Evolutionary conservation across 345 rosid genomes (phyloP), one percentile per base, ranked within the genome.

Genomic region (Reutealis trisperma): DNA sequence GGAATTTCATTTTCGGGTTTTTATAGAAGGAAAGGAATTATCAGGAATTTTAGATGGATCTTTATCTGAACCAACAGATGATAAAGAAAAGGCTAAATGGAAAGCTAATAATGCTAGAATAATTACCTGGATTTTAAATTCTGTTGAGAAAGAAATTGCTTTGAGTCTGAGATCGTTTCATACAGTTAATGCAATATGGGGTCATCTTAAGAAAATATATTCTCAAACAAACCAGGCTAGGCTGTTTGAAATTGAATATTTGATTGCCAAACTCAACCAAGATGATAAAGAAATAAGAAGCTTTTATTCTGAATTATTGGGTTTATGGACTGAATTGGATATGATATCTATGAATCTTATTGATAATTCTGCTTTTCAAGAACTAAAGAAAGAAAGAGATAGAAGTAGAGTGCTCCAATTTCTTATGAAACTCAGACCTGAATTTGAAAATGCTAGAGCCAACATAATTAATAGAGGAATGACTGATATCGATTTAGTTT

Each of bases 361-460:
- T 1, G 13, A 49, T 0, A 16, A 30, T 30, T 30, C n/a, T 12
- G 9, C 42, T 0, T 4, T 12, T 63, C 30, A 27, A 27, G 66
- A 62, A 2, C 14, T 62, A 27, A 62, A 62, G 66, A 62, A 62
- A 24, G 57, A 51, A 25, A 68, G 5, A 69, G 47, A 70, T 21
- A 71, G 12, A 1, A 34, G 49, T 7, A 32, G 14, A 32, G 51
- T 51, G 0, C 61, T 70, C 6, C 73, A 70, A 51, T 30, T 67
- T 70, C 24, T 27, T 14, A 49, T 49, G n/a, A 52, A 70, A 52
- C 41, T 52, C 1, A 25, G 5, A 6, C 47, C 45, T 15, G 11
- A 49, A 70, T 70, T 30, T 70, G 13, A 70, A 2, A 70, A 70
- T 70, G 44, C 22, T 30, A 63, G 44, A 6, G 67, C 67, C 42